A percentile compares a stretch with the other conserved stretches of the same genome.
phyloP scores from a whole-genome alignment of 495 filamentous ascomycete genomes.

The Trichoderma erinaceum region DNA sequence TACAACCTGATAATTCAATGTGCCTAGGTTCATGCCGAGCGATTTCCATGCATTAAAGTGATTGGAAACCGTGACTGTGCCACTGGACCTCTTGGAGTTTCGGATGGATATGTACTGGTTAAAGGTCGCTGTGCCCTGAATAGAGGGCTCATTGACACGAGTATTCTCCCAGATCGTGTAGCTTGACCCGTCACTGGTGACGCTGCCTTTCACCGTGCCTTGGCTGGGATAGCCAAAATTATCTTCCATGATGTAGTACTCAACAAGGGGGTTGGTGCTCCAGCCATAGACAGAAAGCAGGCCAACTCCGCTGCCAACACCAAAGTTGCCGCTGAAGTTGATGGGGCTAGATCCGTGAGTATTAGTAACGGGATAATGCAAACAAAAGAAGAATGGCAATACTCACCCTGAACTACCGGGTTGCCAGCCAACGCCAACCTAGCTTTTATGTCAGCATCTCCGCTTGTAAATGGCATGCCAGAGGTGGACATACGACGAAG shows the following conservation, averaged over 20 bases:
- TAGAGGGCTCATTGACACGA: constrained; percentile 53
- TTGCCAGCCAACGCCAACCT: background rate
- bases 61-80: constrained; percentile 44
- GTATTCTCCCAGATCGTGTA: constrained; percentile 58
- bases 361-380: background rate
- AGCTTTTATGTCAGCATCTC: too few species aligned
- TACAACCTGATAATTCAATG: constrained; percentile 52
- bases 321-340: constrained; percentile 2
- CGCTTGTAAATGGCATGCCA: too few species aligned
- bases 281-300: constrained; percentile 50
- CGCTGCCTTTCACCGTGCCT: constrained; percentile 38
- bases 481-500: background rate
- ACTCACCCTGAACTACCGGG: background rate
- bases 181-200: constrained; percentile 51
- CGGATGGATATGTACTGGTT: constrained; percentile 53
- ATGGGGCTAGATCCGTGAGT: background rate
- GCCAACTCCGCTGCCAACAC: background rate
- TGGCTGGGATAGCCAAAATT: constrained; percentile 42
- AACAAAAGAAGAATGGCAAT: background rate
- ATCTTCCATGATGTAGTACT: constrained; percentile 56
- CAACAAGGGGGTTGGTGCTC: constrained; percentile 50
- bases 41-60: constrained; percentile 59
- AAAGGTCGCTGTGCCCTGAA: constrained; percentile 49
- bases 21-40: constrained; percentile 45
- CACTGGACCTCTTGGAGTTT: constrained; percentile 39